Evolutionary conservation across 331 rosid genomes (phyloP).

Genomic region (Prunus yedoensis): DNA sequence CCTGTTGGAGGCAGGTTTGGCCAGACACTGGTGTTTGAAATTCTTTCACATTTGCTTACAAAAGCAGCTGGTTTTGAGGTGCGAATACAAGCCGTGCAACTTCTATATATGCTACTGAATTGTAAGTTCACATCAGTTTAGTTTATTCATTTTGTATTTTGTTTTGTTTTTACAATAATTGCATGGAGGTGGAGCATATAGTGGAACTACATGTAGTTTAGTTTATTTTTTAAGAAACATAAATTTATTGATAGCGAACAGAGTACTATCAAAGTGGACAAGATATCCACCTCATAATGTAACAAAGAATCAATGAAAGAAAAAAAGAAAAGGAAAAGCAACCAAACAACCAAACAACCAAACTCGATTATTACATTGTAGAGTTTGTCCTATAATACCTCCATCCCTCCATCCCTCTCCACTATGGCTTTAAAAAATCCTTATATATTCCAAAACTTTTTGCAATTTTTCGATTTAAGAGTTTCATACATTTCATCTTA

Average conservation of each 20-base stretch:
- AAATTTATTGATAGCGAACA: not conserved
- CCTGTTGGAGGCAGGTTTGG: constrained; percentile 54
- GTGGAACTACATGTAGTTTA: not conserved
- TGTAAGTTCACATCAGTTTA: constrained; percentile 51
- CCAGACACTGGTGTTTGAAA: constrained; percentile 50
- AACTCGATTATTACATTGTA: not conserved
- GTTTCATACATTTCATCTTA: not conserved
- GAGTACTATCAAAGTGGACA: not conserved
- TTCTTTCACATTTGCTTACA: constrained; percentile 57
- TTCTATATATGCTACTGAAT: constrained; percentile 69
- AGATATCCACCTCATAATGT: not conserved
- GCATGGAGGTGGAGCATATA: not conserved
- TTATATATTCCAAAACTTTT: not conserved
- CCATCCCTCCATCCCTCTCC: not conserved
- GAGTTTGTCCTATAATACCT: not conserved
- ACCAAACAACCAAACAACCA: not conserved
- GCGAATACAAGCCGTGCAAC: constrained; percentile 56
- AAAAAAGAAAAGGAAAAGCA: not conserved
- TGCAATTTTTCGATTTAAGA: not conserved
- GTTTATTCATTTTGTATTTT: not conserved
- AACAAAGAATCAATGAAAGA: not conserved
- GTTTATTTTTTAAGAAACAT: not conserved
- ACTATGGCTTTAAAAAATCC: not conserved
- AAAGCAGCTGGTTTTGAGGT: constrained; percentile 70
- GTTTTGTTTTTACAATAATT: not conserved